phyloP scores from a whole-genome alignment of 2,329 filamentous ascomycete species.

The Ramichloridium luteum region DNA sequence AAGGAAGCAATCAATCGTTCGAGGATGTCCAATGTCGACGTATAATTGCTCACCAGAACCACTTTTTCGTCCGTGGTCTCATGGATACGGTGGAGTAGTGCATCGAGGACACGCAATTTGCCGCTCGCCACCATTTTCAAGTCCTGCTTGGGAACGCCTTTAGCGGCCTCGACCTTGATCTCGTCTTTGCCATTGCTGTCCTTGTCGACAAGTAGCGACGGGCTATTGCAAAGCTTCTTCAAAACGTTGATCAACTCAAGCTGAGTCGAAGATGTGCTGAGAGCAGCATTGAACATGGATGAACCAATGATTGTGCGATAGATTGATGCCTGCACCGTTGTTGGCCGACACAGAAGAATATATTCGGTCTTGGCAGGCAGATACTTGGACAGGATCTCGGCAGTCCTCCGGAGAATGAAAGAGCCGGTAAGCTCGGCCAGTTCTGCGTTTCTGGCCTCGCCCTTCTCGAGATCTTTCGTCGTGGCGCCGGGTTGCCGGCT shows the following conservation, averaged over 20 bases:
- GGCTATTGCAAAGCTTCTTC: constrained; percentile 65
- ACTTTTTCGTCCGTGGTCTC: constrained; percentile 55
- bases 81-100: constrained; percentile 49
- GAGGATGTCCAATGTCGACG: constrained; percentile 57
- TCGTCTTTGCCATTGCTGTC: constrained; percentile 34
- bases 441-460: constrained; percentile 49
- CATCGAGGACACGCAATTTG: constrained; percentile 56
- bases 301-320: constrained; percentile 54
- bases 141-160: constrained; percentile 41
- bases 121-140: constrained; percentile 48
- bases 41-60: constrained; percentile 66
- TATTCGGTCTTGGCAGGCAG: constrained; percentile 57
- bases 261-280: constrained; percentile 50
- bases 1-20: constrained; percentile 48
- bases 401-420: constrained; percentile 55
- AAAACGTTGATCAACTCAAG: constrained; percentile 59
- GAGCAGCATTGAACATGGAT: constrained; percentile 47
- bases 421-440: constrained; percentile 47
- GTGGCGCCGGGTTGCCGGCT: constrained; percentile 53
- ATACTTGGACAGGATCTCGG: constrained; percentile 53
- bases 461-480: constrained; percentile 49
- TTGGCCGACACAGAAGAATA: constrained; percentile 53
- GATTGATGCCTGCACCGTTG: constrained; percentile 46
- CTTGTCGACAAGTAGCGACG: constrained; percentile 44
- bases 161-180: constrained; percentile 18